Base-by-base conservation (phyloP, 1,284 basidiomycete genomes). In the Clitocybe nebularis region DNA sequence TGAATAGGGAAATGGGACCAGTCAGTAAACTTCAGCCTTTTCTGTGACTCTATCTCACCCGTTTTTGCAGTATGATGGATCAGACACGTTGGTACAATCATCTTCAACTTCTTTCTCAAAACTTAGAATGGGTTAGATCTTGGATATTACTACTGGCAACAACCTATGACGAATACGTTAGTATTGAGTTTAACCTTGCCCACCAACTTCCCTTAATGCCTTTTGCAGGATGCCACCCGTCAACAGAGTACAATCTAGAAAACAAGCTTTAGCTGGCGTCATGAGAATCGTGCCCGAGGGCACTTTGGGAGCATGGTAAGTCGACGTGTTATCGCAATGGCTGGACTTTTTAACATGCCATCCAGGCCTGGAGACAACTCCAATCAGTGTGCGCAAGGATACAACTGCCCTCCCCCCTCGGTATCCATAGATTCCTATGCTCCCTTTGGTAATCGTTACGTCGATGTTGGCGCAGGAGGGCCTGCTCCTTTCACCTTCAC, bases 141-240 rank as follows among this genome's bases (percentile, higher is more conserved):
- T 41, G 74, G 73, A 51, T 83, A 82, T 50, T 74, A 71, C 48
- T 84, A 85, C 58, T 85, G 82, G 81, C 83, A 85, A 51, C 74
- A 81, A 55, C 80, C 80, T 0, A 76, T 77, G 69, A 68, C 72
- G 2, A 77, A 83, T 58, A 72, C 72, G 77, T 78, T 49, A 24
- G 69, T 57, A 24, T n/a, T n/a, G n/a, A 17, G 6, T 33, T 24
- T 41, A 11, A 43, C 40, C 37, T 37, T 13, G 14, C 13, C 21
- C 11, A 2, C 13, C 9, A n/a, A n/a, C 14, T 6, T 26, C 17
- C 1, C 16, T 23, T 5, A 6, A 34, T 26, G 19, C 25, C 7
- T 36, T 23, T 29, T 37, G 7, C 44, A 81, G 77, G 1, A 78
- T 81, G 75, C 79, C 80, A 0, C 53, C 64, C 11, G 60, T 81